Evolutionary conservation across 441 rosid species (phyloP), one percentile per base, ranked within the genome.

Genomic region (Syzygium malaccense): DNA sequence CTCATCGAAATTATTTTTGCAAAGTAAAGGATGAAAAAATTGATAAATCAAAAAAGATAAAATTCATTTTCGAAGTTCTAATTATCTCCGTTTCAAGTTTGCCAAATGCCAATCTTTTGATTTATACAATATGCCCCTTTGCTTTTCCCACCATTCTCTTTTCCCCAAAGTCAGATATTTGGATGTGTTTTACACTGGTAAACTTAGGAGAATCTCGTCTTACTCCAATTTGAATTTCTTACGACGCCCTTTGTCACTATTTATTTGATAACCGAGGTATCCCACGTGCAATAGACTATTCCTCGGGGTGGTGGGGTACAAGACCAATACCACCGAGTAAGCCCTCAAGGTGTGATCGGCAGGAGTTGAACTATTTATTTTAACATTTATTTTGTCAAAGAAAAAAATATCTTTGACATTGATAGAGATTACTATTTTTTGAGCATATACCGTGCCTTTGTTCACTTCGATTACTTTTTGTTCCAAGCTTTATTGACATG

Each of bases 401-500:
- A 7, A 30, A 30, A 58, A 60, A 60, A 5, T 3, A 3, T 7
- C 33, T 30, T 64, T 64, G 23, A 66, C 13, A 66, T 30, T 30
- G 23, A 66, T 2, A 66, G 78, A 66, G 78, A 18, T 8, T 32
- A 32, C 78, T 8, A 2, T 8, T 66, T 66, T 68, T 68, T 32
- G 0, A 68, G 80, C 49, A 19, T 71, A 10, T 71, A 1, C 0
- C 11, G 19, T 20, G 4, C 26, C 8, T 8, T 66, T 64, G 6
- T 37, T 10, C 48, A 71, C 48, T 33, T 71, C 8, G 1, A 9
- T 19, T 19, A 0, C 15, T 71, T 33, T 33, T 71, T 11, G 13
- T 68, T 68, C 79, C 25, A 10, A 68, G 14, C 0, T 19, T 68
- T 33, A 18, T 68, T 5, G 26, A 68, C 14, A 68, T 8, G n/a